A percentile compares a stretch with the other conserved stretches of the same genome.
Conservation (phyloP, 257 asterid genomes). For the Solanum medicagineum region DNA sequence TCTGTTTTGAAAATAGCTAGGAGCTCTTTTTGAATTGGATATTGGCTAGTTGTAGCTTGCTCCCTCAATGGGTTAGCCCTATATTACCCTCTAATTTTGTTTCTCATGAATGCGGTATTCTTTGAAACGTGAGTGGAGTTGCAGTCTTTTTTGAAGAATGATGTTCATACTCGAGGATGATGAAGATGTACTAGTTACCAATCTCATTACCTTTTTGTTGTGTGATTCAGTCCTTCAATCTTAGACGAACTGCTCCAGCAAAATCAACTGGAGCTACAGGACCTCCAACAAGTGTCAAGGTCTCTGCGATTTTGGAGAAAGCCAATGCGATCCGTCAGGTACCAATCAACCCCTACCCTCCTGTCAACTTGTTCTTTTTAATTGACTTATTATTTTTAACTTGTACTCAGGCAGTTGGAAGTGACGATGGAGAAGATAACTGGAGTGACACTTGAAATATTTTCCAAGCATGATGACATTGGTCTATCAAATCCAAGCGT, state of each 20-base stretch:
- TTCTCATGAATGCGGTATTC: not conserved
- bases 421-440: slow-evolving; percentile 54
- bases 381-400: not conserved
- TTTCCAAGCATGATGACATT: not conserved
- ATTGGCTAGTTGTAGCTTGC: not conserved
- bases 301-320: slow-evolving; percentile 72
- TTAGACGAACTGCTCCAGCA: slow-evolving; percentile 53
- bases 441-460: slow-evolving; percentile 32
- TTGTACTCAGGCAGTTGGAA: slow-evolving; percentile 68
- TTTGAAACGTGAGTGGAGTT: not conserved
- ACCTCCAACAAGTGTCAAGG: slow-evolving; percentile 42
- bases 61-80: not conserved
- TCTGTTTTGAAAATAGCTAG: not conserved
- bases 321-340: slow-evolving; percentile 95
- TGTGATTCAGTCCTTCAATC: slow-evolving; percentile 61
- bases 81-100: not conserved
- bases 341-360: not conserved
- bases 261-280: slow-evolving; percentile 34
- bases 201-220: not conserved
- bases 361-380: not conserved
- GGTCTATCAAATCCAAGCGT: not conserved
- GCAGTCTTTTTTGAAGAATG: not conserved
- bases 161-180: not conserved
- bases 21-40: not conserved
- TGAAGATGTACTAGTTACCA: not conserved